These are phyloP conservation scores for Mycena galopus DNA, from an alignment of 768 basidiomycete genomes.

Conservation along the genomic window DNA sequence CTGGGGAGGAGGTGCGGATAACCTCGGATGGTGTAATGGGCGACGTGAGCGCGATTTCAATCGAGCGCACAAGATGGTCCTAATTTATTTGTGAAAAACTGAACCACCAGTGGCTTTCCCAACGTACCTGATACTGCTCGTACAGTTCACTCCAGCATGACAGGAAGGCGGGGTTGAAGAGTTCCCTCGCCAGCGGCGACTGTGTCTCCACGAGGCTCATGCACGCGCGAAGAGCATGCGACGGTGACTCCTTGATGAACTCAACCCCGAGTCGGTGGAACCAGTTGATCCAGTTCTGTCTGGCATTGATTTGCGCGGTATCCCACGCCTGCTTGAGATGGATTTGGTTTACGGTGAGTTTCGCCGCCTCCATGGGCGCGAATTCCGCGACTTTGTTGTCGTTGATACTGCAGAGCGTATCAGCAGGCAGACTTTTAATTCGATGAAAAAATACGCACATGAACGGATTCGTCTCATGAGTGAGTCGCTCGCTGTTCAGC, in stretches of 20 bases:
- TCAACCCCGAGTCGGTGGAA: constrained; percentile 93
- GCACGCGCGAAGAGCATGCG: constrained; percentile 95
- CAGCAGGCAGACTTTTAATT: too few relatives aligned
- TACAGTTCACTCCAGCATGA: constrained; percentile 98
- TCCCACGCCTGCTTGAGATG: constrained; percentile 99
- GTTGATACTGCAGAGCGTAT: constrained; percentile 54
- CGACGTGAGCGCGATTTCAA: constrained; percentile 88
- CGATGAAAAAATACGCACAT: constrained; percentile 56
- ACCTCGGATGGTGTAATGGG: constrained; percentile 87
- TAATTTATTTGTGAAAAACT: constrained; percentile 44
- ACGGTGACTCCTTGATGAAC: constrained; percentile 98
- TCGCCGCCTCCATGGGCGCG: constrained; percentile 86
- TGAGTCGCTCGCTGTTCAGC: constrained; percentile 91
- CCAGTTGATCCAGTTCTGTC: constrained; percentile 97
- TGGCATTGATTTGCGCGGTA: constrained; percentile 77
- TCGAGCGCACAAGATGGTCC: constrained; percentile 95
- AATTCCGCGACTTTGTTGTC: constrained; percentile 77
- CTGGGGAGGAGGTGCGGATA: too few relatives aligned
- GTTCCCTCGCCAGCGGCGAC: constrained; percentile 89
- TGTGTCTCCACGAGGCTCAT: constrained; percentile 94
- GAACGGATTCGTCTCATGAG: constrained; percentile 83
- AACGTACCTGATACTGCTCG: constrained; percentile 92
- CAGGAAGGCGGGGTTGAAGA: constrained; percentile 98
- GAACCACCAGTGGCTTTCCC: not conserved
- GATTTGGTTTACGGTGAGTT: constrained; percentile 95